phyloP scores from a whole-genome alignment of 1,139 yeast species.

The Sugiyamaella paludigena region DNA sequence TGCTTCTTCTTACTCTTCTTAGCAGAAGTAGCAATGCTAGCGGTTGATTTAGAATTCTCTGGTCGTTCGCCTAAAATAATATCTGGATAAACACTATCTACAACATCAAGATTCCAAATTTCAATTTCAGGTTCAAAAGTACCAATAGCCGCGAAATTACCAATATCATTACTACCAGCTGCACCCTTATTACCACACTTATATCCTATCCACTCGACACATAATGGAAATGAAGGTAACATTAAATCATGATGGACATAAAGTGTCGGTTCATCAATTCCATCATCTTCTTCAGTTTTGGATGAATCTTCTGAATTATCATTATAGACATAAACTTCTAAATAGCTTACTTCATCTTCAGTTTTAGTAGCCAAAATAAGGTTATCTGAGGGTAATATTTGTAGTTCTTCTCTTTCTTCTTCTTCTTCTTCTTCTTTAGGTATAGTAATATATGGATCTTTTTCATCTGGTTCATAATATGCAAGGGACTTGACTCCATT shows the following conservation, averaged over 20 bases:
- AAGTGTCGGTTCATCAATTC: conserved; percentile 52
- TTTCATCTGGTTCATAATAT: conserved; percentile 58
- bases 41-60: conserved; percentile 45
- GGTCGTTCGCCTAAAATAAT: conserved; percentile 80
- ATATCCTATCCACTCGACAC: conserved; percentile 92
- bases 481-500: conserved; percentile 47
- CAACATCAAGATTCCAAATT: conserved; percentile 89
- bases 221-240: conserved; percentile 95
- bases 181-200: conserved; percentile 30
- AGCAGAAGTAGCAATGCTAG: conserved; percentile 27
- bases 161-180: conserved; percentile 43
- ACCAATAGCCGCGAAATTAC: conserved; percentile 94
- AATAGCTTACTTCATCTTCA: conserved; percentile 88
- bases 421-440: conserved; percentile 49
- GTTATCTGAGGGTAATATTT: conserved; percentile 86
- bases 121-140: conserved; percentile 98
- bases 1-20: conserved; percentile 47
- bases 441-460: conserved; percentile 73
- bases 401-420: conserved; percentile 74
- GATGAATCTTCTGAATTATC: conserved; percentile 62
- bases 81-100: conserved; percentile 95
- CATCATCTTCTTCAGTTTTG: conserved; percentile 61
- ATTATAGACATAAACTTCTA: conserved; percentile 92
- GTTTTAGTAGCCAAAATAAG: conserved; percentile 89
- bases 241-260: conserved; percentile 96